phyloP scores from a whole-genome alignment of 805 yeast species.

The Metschnikowia anglica region DNA sequence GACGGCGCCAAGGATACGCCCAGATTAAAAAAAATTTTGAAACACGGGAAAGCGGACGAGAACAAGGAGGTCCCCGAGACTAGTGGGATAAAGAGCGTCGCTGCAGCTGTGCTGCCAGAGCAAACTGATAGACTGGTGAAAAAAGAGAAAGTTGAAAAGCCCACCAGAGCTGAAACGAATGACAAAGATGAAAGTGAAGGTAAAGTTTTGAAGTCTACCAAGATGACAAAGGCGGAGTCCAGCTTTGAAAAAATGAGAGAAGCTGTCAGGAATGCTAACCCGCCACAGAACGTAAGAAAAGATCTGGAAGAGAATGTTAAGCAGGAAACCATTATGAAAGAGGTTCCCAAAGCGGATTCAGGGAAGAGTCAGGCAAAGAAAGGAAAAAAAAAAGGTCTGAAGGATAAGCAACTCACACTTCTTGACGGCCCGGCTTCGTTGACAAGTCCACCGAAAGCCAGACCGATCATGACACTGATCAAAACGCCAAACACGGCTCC shows the following conservation, averaged over 20 bases:
- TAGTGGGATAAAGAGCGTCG: too few relatives aligned
- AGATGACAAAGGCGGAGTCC: neutral
- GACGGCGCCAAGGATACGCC: too few relatives aligned
- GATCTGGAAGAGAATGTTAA: neutral
- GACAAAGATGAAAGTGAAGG: neutral
- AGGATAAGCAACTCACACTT: too few relatives aligned
- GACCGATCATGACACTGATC: too few relatives aligned
- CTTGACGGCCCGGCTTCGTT: too few relatives aligned
- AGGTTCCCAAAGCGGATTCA: neutral
- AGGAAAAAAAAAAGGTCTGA: neutral
- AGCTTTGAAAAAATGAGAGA: conserved; percentile 7
- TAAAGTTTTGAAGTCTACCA: too few relatives aligned
- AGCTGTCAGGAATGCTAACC: neutral
- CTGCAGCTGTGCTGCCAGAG: too few relatives aligned
- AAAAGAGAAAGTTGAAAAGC: neutral
- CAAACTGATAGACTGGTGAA: conserved; percentile 1
- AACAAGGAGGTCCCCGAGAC: too few relatives aligned
- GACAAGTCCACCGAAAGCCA: too few relatives aligned
- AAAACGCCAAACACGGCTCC: neutral
- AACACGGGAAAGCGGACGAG: too few relatives aligned
- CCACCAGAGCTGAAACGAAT: neutral
- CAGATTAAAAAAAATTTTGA: too few relatives aligned
- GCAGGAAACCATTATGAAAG: neutral
- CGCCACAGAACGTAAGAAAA: neutral
- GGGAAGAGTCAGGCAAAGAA: neutral